phyloP scores from a whole-genome alignment of 2,329 filamentous ascomycete genomes.

The Phaeomoniella chlamydospora region DNA sequence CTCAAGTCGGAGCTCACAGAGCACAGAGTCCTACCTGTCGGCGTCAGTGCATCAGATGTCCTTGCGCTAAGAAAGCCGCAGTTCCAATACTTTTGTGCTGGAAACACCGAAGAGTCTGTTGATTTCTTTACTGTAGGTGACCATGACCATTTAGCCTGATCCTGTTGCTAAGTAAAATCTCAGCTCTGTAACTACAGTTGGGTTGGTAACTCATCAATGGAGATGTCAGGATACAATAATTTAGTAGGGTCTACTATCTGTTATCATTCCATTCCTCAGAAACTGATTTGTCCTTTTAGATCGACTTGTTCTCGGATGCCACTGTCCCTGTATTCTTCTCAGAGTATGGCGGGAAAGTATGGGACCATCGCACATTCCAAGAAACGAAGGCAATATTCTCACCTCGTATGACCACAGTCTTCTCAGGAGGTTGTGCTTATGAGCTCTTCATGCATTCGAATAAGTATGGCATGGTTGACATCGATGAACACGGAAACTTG shows the following conservation, averaged over 20 bases:
- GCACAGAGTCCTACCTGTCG: constrained; percentile 47
- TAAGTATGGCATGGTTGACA: constrained; percentile 62
- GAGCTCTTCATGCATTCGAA: constrained; percentile 72
- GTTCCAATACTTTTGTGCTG: constrained; percentile 3
- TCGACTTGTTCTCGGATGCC: background rate
- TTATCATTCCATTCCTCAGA: constrained; percentile 24
- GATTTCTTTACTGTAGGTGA: constrained; percentile 39
- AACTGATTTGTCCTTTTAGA: background rate
- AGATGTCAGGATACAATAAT: constrained; percentile 64
- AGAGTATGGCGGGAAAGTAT: constrained; percentile 77
- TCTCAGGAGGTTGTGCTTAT: constrained; percentile 89
- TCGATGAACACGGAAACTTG: constrained; percentile 35
- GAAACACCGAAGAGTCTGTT: constrained; percentile 1
- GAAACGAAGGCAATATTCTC: constrained; percentile 69
- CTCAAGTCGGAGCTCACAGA: constrained; percentile 27
- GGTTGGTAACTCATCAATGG: constrained; percentile 17
- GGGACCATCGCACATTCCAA: constrained; percentile 56
- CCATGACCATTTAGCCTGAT: constrained; percentile 81
- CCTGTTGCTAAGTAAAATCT: constrained; percentile 56
- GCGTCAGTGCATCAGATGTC: constrained; percentile 50
- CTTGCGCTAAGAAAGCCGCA: background rate
- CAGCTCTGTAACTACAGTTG: background rate
- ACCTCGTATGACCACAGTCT: constrained; percentile 69
- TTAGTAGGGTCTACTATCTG: constrained; percentile 71
- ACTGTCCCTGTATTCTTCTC: constrained; percentile 72